Evolutionary conservation across 495 filamentous ascomycete species (phyloP).

Genomic region (Hypoxylon cercidicola): DNA sequence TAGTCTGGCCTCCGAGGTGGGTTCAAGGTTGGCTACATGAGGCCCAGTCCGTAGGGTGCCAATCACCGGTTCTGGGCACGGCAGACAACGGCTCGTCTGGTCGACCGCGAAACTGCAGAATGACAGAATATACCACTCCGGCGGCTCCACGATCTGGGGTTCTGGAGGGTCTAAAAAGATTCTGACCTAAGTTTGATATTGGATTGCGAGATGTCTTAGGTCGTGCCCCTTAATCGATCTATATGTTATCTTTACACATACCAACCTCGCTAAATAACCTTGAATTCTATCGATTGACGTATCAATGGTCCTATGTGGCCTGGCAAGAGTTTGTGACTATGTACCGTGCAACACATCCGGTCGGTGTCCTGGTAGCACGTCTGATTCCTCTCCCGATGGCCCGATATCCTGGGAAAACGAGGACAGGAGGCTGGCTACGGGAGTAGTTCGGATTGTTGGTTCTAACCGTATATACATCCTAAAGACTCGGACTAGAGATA

Average conservation of each 20-base stretch:
- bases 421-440: slow-evolving; percentile 9
- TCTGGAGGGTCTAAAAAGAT: slow-evolving; percentile 23
- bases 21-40: slow-evolving; percentile 33
- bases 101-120: slow-evolving; percentile 29
- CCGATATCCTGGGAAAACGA: slow-evolving; percentile 25
- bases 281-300: not conserved
- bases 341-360: slow-evolving; percentile 24
- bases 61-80: slow-evolving; percentile 34
- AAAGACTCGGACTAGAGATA: slow-evolving; percentile 9
- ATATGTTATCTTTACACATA: not conserved
- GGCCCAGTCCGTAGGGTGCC: slow-evolving; percentile 26
- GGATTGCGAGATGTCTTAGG: not conserved
- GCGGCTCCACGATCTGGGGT: slow-evolving; percentile 29
- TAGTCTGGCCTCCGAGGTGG: slow-evolving; percentile 16
- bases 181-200: slow-evolving; percentile 5
- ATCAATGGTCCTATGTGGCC: slow-evolving; percentile 18
- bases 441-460: slow-evolving; percentile 2
- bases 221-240: not conserved
- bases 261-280: not conserved
- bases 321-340: slow-evolving; percentile 16
- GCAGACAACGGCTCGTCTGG: slow-evolving; percentile 26
- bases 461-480: not conserved
- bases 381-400: slow-evolving; percentile 26
- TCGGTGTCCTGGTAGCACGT: slow-evolving; percentile 10
- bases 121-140: slow-evolving; percentile 36